Evolutionary conservation across 2,329 filamentous ascomycete genomes (phyloP).

Genomic region (Penicillium sp.): DNA sequence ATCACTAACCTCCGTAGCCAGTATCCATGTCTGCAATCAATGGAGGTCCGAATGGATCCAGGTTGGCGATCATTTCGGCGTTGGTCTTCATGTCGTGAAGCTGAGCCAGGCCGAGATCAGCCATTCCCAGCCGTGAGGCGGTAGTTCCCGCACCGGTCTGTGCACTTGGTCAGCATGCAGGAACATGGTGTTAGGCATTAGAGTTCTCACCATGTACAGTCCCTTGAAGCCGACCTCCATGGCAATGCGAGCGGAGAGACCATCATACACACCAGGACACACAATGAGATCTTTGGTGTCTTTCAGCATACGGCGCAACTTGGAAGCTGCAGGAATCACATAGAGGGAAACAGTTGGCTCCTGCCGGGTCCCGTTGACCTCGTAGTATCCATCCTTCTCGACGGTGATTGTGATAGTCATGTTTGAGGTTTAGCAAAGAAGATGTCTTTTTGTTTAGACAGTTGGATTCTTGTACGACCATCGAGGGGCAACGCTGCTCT

Average conservation of each 20-base stretch:
- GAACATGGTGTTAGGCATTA: neutral
- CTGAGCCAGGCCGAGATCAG: slow-evolving; percentile 56
- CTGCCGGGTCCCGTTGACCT: slow-evolving; percentile 23
- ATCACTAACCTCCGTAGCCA: slow-evolving; percentile 41
- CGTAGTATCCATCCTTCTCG: slow-evolving; percentile 28
- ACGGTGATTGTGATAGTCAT: slow-evolving; percentile 30
- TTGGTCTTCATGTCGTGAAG: slow-evolving; percentile 56
- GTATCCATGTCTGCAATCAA: slow-evolving; percentile 53
- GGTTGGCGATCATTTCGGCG: slow-evolving; percentile 56
- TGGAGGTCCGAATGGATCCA: slow-evolving; percentile 46
- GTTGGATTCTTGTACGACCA: neutral
- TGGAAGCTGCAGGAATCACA: slow-evolving; percentile 24
- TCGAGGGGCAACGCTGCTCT: neutral
- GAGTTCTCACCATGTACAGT: slow-evolving; percentile 56
- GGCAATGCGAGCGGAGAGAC: slow-evolving; percentile 56
- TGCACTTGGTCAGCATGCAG: neutral
- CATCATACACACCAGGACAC: slow-evolving; percentile 61
- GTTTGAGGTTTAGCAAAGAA: neutral
- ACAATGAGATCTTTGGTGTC: slow-evolving; percentile 39
- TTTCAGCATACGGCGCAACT: slow-evolving; percentile 23
- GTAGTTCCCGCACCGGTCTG: slow-evolving; percentile 56
- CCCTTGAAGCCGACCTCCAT: slow-evolving; percentile 55
- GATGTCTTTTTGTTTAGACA: neutral
- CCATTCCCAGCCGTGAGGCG: slow-evolving; percentile 53
- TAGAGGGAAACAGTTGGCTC: slow-evolving; percentile 25